Evolutionary conservation across 2,329 filamentous ascomycete species (phyloP).

Genomic region (Zymoseptoria pseudotritici): DNA sequence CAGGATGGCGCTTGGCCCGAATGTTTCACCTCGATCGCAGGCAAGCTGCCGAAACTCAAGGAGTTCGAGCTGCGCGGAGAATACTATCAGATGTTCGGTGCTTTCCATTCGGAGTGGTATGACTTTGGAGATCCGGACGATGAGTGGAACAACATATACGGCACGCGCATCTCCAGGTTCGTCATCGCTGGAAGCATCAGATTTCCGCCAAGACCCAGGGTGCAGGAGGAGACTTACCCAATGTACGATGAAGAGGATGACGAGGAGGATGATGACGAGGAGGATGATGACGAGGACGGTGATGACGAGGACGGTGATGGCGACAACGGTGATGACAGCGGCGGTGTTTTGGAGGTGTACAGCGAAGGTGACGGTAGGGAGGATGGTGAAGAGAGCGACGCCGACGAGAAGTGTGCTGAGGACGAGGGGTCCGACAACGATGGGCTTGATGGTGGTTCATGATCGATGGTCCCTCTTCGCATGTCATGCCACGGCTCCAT

Average conservation of each 20-base stretch:
- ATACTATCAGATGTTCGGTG: not conserved
- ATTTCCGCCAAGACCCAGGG: not conserved
- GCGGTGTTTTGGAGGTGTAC: too few relatives aligned
- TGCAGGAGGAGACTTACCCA: not conserved
- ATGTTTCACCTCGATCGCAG: not conserved
- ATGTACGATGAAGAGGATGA: not conserved
- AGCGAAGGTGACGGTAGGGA: not conserved
- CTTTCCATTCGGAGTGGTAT: not conserved
- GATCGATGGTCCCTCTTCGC: too few relatives aligned
- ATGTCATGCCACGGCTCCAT: too few relatives aligned
- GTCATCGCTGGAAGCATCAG: not conserved
- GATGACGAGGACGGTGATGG: too few relatives aligned
- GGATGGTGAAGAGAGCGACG: not conserved
- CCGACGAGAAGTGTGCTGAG: not conserved
- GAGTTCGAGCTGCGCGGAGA: not conserved
- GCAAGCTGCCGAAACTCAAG: not conserved
- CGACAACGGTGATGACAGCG: too few relatives aligned
- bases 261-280: too few relatives aligned
- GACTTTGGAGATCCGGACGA: not conserved
- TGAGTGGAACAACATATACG: not conserved
- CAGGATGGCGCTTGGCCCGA: not conserved
- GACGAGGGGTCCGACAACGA: not conserved
- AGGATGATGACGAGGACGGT: too few relatives aligned
- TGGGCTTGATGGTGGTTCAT: not conserved
- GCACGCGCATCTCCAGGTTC: not conserved